Evolutionary conservation across 2,329 filamentous ascomycete species (phyloP).

Genomic region (Didymella sp.): DNA sequence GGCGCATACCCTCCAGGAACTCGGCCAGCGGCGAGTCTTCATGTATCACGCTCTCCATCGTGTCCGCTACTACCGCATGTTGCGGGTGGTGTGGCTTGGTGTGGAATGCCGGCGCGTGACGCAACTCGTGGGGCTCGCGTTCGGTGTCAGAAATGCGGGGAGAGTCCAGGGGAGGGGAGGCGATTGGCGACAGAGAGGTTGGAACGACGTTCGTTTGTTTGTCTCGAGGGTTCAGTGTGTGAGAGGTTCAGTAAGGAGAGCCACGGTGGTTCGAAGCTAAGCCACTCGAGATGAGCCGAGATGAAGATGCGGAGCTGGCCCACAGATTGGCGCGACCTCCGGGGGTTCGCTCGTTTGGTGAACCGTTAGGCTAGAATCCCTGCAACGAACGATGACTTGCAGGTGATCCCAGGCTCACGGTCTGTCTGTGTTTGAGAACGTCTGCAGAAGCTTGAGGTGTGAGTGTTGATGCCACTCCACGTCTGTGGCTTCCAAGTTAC

Average conservation of each 20-base stretch:
- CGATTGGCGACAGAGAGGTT: not conserved
- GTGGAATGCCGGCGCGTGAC: constrained; percentile 24
- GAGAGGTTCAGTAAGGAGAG: constrained; percentile 17
- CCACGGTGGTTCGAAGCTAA: constrained; percentile 25
- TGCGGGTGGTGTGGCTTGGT: constrained; percentile 31
- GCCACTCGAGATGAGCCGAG: constrained; percentile 32
- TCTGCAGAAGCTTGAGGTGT: not conserved
- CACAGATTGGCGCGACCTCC: constrained; percentile 28
- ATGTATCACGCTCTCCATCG: constrained; percentile 87
- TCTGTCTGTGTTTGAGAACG: not conserved
- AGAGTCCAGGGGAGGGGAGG: constrained; percentile 9
- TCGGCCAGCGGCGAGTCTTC: constrained; percentile 87
- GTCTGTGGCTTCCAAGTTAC: not conserved
- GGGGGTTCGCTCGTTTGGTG: constrained; percentile 15
- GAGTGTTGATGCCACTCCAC: not conserved
- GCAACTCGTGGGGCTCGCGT: constrained; percentile 6
- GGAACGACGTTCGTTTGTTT: not conserved
- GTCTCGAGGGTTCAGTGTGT: not conserved
- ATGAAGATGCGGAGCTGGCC: constrained; percentile 18
- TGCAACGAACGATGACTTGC: constrained; percentile 6
- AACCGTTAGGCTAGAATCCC: constrained; percentile 16
- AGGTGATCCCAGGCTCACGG: not conserved
- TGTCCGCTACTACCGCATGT: constrained; percentile 37
- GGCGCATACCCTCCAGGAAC: constrained; percentile 78
- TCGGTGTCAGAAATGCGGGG: constrained; percentile 9